phyloP scores from a whole-genome alignment of 2,329 filamentous ascomycete species.

The Pseudogymnoascus sp. region DNA sequence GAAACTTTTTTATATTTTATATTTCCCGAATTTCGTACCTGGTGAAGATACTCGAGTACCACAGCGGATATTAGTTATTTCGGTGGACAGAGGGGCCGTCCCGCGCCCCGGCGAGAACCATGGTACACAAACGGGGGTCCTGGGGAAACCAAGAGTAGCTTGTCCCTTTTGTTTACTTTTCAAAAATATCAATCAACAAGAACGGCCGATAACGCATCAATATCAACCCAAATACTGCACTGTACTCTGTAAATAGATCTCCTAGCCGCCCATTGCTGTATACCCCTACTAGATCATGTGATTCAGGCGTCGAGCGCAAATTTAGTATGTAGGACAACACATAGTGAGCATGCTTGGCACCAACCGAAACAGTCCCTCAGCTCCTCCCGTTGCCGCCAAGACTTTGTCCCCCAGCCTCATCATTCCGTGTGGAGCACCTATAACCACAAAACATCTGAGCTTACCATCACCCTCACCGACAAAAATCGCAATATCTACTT shows the following conservation, averaged over 20 bases:
- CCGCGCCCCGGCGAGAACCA: not conserved
- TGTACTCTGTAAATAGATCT: not conserved
- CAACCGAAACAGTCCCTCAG: slow-evolving; percentile 1
- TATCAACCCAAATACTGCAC: not conserved
- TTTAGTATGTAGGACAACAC: slow-evolving; percentile 3
- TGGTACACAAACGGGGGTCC: not conserved
- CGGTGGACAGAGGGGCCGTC: not conserved
- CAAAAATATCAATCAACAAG: not conserved
- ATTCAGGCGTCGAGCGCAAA: slow-evolving; percentile 1
- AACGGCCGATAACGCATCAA: not conserved
- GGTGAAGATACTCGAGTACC: not conserved
- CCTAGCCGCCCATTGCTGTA: not conserved
- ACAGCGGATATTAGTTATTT: not conserved
- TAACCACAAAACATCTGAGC: not conserved
- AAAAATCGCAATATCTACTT: not conserved
- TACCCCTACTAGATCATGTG: not conserved
- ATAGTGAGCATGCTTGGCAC: not conserved
- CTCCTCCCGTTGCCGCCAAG: slow-evolving; percentile 1
- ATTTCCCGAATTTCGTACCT: not conserved
- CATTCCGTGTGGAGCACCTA: not conserved
- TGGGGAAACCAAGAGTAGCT: not conserved
- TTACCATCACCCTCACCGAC: not conserved
- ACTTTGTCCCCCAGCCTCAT: slow-evolving; percentile 1
- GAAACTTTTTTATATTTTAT: not conserved
- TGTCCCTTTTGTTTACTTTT: not conserved